A percentile compares a stretch with the other conserved stretches of the same genome.
Evolutionary conservation across 1,139 yeast species (phyloP).

Genomic region (Geotrichum restrictum): DNA sequence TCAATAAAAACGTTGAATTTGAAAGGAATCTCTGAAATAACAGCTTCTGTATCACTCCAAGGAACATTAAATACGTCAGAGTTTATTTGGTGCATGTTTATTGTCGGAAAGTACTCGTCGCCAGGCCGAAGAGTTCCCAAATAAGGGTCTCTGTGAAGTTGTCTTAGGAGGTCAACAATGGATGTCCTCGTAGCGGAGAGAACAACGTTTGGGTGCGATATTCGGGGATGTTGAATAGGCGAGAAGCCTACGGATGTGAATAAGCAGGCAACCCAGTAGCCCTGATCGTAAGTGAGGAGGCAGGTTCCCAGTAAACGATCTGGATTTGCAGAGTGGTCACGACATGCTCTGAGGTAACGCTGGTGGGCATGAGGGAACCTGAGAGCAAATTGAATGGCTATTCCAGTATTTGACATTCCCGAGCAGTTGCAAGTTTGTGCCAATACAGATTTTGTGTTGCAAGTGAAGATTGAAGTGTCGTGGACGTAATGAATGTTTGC

Average conservation of each 20-base stretch:
- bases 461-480: conserved; percentile 61
- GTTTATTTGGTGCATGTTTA: conserved; percentile 73
- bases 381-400: conserved; percentile 52
- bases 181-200: conserved; percentile 49
- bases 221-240: background rate
- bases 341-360: conserved; percentile 50
- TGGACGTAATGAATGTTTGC: conserved; percentile 45
- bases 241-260: conserved; percentile 46
- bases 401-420: conserved; percentile 84
- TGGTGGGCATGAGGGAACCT: conserved; percentile 52
- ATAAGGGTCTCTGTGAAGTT: conserved; percentile 32
- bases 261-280: conserved; percentile 53
- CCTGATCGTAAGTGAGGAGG: conserved; percentile 43
- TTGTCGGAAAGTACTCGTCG: conserved; percentile 19
- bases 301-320: conserved; percentile 52
- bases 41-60: conserved; percentile 4
- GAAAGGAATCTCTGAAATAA: conserved; percentile 15
- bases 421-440: conserved; percentile 78
- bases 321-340: conserved; percentile 28
- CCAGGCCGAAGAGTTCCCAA: conserved; percentile 19
- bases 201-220: conserved; percentile 38
- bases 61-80: conserved; percentile 57
- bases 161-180: conserved; percentile 45
- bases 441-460: conserved; percentile 43
- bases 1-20: conserved; percentile 13